Evolutionary conservation across 78 protist species (phyloP).

Genomic region (Monosiga brevicollis): DNA sequence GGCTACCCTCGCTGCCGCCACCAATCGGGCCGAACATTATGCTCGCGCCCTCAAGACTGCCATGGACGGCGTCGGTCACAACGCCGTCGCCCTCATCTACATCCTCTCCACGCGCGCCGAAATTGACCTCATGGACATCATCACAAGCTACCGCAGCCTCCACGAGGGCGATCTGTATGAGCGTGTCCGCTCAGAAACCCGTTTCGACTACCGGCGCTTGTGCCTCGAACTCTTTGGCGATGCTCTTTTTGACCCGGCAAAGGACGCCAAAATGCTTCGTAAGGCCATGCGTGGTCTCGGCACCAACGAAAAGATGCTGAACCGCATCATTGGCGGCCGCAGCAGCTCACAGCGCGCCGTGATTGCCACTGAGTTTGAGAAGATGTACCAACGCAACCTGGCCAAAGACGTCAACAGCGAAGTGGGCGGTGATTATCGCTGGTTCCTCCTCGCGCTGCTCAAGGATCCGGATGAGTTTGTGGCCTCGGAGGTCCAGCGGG

Average conservation of each 20-base stretch:
- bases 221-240: background rate
- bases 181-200: background rate
- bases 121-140: background rate
- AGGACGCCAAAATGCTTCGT: background rate
- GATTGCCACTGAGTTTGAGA: background rate
- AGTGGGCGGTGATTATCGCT: background rate
- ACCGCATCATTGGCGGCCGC: background rate
- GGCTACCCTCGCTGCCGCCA: background rate
- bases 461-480: background rate
- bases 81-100: background rate
- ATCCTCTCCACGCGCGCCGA: background rate
- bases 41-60: background rate
- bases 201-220: background rate
- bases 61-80: conserved; percentile 2
- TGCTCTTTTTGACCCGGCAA: background rate
- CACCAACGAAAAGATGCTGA: background rate
- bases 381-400: background rate
- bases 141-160: background rate
- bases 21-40: no score
- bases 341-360: background rate
- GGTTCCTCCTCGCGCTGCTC: background rate
- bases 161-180: background rate
- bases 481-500: background rate
- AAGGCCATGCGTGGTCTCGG: background rate
- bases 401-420: background rate